Base-by-base conservation (phyloP, 805 yeast species). In the Starmerella ratchasimensis region DNA sequence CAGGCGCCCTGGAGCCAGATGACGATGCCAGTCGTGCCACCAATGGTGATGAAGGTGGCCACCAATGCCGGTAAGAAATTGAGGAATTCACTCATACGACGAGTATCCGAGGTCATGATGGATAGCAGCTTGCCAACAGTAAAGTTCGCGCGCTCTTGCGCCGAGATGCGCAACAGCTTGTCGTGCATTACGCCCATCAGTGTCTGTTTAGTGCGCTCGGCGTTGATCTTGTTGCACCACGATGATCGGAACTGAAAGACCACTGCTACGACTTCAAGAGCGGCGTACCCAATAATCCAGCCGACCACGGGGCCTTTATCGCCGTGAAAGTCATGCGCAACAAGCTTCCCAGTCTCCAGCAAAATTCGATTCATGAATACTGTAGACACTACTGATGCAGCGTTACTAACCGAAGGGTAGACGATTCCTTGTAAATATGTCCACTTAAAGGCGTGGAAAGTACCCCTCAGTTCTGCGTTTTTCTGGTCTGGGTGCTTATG, bases 101-200 rank as follows among this genome's bases (percentile, higher is more conserved):
- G 68, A 29, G 80, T 60, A 54, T 83, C 94, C 2, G 90, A 73
- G 44, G 86, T 79, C 55, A 80, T 68, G 55, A 81, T 59, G 5
- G 83, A 73, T 20, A 88, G 79, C 39, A 83, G 68, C 42, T 70
- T 72, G 31, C 86, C 78, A 23, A 71, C 66, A 1, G 93, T 74
- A 51, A 59, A 80, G 41, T 69, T 64, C 44, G 67, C 67, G 37
- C 67, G 68, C 6, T 83, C 68, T 37, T 63, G 64, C 13, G 72
- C 65, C 39, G 72, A 68, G 13, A 83, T 60, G 37, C 54, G 61
- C 47, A 80, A 69, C 14, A 86, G 68, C 55, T 83, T 83, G 37
- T 69, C 71, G 41, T 80, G 63, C 16, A 81, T 63, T 11, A 76
- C 73, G 44, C 76, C 76, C 6, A 81, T 78, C 38, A 82, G 57